Base-by-base conservation (phyloP, 768 basidiomycete genomes). In the Rhizopogon vulgaris region DNA sequence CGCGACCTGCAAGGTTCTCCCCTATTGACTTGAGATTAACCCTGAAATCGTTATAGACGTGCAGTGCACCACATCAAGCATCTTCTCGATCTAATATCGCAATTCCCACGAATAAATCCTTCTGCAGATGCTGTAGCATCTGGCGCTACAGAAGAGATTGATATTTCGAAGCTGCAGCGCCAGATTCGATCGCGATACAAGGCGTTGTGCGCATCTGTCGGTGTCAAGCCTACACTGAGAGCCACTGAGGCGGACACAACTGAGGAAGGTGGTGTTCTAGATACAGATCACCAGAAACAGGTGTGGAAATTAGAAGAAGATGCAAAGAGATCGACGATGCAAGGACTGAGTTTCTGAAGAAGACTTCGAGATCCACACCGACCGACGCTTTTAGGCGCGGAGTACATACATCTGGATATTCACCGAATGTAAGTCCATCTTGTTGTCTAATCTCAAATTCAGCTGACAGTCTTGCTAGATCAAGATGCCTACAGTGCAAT, bases 131-230 rank as follows among this genome's bases (percentile, higher is more conserved):
- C 73, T 0, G 56, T 70, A 4, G 64, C 69, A 22, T 54, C 62
- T n/a, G 61, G 71, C 1, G 62, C 71, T 0, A 54, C 53, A 3
- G 52, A 60, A 34, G 82, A 84, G 22, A 43, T 85, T 14, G 93
- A 96, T 66, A 79, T 95, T 41, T 69, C 83, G 8, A 82, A 80
- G 51, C 78, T 94, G 25, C 82, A 95, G 56, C 79, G 84, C 25
- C 83, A 90, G 56, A 94, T 97, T 53, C 80, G 91, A 38, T 90
- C 93, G 1, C 79, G 88, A 56, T 96, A 98, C 69, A 87, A 85
- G 61, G 78, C 83, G 0, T 80, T 94, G 37, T 99, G 94, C 59
- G 83, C 93, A 0, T 79, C 82, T 0, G 73, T 97, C 18, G 90
- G 89, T 30, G 78, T 92, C 8, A 64, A 77, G 25, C 81, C 83